phyloP scores from a whole-genome alignment of 805 yeast genomes.

The Pichia insulana region DNA sequence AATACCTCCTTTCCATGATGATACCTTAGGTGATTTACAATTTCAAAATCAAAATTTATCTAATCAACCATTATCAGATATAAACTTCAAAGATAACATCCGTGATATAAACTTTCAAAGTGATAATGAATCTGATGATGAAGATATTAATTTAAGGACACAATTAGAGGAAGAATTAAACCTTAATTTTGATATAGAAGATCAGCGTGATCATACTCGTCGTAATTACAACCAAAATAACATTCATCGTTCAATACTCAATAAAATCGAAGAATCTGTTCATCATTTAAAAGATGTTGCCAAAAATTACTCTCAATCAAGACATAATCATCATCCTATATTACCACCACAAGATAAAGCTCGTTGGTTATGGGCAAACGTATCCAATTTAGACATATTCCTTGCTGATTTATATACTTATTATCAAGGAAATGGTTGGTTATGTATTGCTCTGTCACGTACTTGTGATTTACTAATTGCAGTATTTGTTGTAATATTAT shows the following conservation, averaged over 20 bases:
- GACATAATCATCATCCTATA: neutral
- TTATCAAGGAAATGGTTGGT: slow-evolving; percentile 77
- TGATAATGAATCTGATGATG: neutral
- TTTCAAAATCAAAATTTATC: too few species aligned
- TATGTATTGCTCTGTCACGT: slow-evolving; percentile 64
- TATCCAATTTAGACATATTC: slow-evolving; percentile 82
- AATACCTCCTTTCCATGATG: neutral
- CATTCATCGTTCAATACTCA: neutral
- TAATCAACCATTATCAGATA: too few species aligned
- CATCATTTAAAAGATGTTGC: slow-evolving; percentile 15
- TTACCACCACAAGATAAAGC: slow-evolving; percentile 68
- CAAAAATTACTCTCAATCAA: slow-evolving; percentile 15
- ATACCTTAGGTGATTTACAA: too few species aligned
- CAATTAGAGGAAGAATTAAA: slow-evolving; percentile 3
- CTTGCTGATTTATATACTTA: slow-evolving; percentile 75
- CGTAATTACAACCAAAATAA: neutral
- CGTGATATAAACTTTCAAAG: neutral
- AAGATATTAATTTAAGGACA: too few species aligned
- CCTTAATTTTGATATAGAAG: neutral
- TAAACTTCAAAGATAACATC: too few species aligned
- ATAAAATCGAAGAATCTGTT: slow-evolving; percentile 12
- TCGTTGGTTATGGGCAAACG: slow-evolving; percentile 93
- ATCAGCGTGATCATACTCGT: too few species aligned
- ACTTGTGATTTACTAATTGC: slow-evolving; percentile 63
- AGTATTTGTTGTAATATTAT: slow-evolving; percentile 68